phyloP scores from a whole-genome alignment of 768 basidiomycete species.

The Xanthoconium purpureum region DNA sequence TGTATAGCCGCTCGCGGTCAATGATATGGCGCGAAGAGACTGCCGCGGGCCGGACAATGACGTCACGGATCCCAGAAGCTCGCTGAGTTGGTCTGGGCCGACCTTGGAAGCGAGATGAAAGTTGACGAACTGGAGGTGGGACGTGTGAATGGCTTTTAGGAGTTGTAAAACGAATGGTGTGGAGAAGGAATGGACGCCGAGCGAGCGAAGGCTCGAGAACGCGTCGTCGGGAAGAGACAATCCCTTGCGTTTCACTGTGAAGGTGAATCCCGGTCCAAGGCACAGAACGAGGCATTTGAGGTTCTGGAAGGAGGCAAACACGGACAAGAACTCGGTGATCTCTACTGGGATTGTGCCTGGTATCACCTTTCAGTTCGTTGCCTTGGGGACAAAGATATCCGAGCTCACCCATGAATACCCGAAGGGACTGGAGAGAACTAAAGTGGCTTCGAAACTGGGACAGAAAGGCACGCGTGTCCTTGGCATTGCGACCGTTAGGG shows the following conservation, averaged over 20 bases:
- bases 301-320: constrained; percentile 9
- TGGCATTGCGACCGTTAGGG: constrained; percentile 11
- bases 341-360: constrained; percentile 14
- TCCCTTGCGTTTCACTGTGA: constrained; percentile 8
- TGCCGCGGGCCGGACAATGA: constrained; percentile 9
- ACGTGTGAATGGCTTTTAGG: constrained; percentile 5
- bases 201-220: constrained; percentile 11
- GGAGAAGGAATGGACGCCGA: constrained; percentile 16
- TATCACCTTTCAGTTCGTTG: neutral
- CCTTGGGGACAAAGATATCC: too few relatives aligned
- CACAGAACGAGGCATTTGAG: constrained; percentile 21
- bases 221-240: constrained; percentile 1
- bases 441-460: constrained; percentile 12
- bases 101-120: constrained; percentile 12
- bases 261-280: constrained; percentile 10
- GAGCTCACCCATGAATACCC: constrained; percentile 17
- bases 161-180: constrained; percentile 2
- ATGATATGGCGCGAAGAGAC: constrained; percentile 6
- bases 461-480: constrained; percentile 16
- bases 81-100: constrained; percentile 3
- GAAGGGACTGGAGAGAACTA: constrained; percentile 8
- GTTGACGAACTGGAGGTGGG: constrained; percentile 15
- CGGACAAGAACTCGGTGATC: constrained; percentile 13
- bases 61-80: constrained; percentile 5
- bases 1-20: constrained; percentile 11